These are phyloP conservation scores for Citeromyces hawaiiensis DNA, from an alignment of 1,139 yeast genomes.

Conservation along the genomic window DNA sequence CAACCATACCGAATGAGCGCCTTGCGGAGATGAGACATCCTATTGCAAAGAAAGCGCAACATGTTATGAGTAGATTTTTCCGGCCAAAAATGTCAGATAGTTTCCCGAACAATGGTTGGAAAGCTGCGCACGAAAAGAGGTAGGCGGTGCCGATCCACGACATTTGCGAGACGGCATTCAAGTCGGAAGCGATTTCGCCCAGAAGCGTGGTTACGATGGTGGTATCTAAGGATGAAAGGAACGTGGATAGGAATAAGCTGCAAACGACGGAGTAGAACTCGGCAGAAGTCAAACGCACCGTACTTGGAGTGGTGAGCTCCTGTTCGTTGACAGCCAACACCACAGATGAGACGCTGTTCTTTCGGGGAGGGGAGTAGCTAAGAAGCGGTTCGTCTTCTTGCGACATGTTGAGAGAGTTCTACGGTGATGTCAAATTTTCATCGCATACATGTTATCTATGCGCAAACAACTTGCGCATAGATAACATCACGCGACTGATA, in stretches of 20 bases:
- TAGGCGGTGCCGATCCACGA: conserved; percentile 47
- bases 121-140: conserved; percentile 42
- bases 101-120: conserved; percentile 76
- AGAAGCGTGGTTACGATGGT: conserved; percentile 50
- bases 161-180: conserved; percentile 29
- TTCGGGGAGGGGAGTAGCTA: neutral
- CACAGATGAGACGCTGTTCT: neutral
- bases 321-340: neutral
- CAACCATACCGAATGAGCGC: conserved; percentile 22
- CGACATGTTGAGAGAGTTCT: neutral
- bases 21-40: conserved; percentile 39
- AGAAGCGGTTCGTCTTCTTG: neutral
- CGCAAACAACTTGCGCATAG: no score
- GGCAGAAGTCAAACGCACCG: conserved; percentile 1
- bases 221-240: conserved; percentile 44
- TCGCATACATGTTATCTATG: no score
- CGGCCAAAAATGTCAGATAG: conserved; percentile 77
- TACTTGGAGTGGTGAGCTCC: neutral
- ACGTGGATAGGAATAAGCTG: conserved; percentile 12
- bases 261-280: conserved; percentile 6
- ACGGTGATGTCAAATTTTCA: neutral
- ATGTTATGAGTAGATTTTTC: conserved; percentile 28
- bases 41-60: conserved; percentile 28
- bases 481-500: no score
- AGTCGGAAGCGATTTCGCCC: conserved; percentile 43